Evolutionary conservation across 2,329 filamentous ascomycete species (phyloP).

Genomic region (Hymenoscyphus albidus): DNA sequence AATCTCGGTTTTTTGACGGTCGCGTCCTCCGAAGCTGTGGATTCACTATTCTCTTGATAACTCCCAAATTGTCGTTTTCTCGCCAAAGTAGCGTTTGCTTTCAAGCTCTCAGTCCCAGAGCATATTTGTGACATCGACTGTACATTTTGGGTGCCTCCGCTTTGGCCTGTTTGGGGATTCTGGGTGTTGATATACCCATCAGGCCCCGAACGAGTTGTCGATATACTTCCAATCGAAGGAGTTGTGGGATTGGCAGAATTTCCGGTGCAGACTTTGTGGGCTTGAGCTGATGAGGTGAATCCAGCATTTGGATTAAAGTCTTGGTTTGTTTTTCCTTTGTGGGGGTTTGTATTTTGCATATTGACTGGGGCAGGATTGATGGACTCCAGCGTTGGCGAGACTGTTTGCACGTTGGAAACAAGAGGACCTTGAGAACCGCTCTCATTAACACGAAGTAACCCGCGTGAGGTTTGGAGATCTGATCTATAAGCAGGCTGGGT

Average conservation of each 20-base stretch:
- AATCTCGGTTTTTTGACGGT: not conserved
- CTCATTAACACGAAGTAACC: not conserved
- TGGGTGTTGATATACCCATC: too few species aligned
- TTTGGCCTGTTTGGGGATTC: too few species aligned
- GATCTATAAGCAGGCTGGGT: not conserved
- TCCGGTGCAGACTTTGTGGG: too few species aligned
- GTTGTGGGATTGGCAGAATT: too few species aligned
- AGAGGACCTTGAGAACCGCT: not conserved
- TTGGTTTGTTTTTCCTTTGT: too few species aligned
- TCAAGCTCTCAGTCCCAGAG: too few species aligned
- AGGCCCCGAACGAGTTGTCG: too few species aligned
- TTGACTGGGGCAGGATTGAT: not conserved
- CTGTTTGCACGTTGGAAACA: not conserved
- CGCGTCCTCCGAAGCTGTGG: not conserved
- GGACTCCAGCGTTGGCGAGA: not conserved
- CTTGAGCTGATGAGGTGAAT: too few species aligned
- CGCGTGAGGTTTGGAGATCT: not conserved
- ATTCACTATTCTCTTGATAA: not conserved
- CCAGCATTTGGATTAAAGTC: too few species aligned
- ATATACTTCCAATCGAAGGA: too few species aligned
- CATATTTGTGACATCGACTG: too few species aligned
- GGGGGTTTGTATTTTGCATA: not conserved
- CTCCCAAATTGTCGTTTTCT: not conserved
- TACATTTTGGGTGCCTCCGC: too few species aligned
- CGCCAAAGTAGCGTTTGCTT: not conserved